Base-by-base conservation (phyloP, 371 early-diverging fungal genomes). In the Lichtheimia hyalospora region DNA sequence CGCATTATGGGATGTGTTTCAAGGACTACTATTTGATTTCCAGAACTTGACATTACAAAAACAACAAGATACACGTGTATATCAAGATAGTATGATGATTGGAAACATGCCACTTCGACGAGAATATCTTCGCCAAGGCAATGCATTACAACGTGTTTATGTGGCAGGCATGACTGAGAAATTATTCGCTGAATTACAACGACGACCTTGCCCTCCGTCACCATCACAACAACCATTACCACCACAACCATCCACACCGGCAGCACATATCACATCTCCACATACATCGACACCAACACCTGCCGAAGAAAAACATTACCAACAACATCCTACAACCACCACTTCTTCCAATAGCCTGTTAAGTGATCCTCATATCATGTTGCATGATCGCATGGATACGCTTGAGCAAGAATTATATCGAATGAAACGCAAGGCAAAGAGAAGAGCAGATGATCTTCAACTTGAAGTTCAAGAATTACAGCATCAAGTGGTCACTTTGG, bases 311-410 rank as follows among this genome's bases (percentile, higher is more conserved):
- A 34, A 34, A 8, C 34, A 34, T 8, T 34, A 34, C 8, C 42
- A 58, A 20, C 49, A 53, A 39, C 43, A 25, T 43, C 56, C 56
- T n/a, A 42, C 43, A 20, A 20, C 61, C 2, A 57, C 60, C 3
- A 52, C 64, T 3, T 50, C 44, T 13, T 54, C 56, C 1, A 57
- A 54, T 3, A 59, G 56, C 13, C 51, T 43, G 12, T 16, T 46
- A n/a, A 46, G 44, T 13, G 67, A 69, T 20, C 54, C 61, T 4
- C 63, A 72, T 5, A 74, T 77, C 53, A 48, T 75, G 54, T 60
- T 79, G 42, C 79, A 79, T 50, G 76, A 79, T 52, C 58, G 79
- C 21, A 69, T 79, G 71, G 79, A 79, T 64, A 49, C 65, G 10
- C 61, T 79, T 2, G 79, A 79, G 24, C 76, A 74, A 59, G 74